Percentiles rank a stretch among this genome's conserved stretches.
These are phyloP conservation scores for Sistotremastrum niveocremeum DNA, from an alignment of 768 basidiomycete species.

Conservation along the genomic window DNA sequence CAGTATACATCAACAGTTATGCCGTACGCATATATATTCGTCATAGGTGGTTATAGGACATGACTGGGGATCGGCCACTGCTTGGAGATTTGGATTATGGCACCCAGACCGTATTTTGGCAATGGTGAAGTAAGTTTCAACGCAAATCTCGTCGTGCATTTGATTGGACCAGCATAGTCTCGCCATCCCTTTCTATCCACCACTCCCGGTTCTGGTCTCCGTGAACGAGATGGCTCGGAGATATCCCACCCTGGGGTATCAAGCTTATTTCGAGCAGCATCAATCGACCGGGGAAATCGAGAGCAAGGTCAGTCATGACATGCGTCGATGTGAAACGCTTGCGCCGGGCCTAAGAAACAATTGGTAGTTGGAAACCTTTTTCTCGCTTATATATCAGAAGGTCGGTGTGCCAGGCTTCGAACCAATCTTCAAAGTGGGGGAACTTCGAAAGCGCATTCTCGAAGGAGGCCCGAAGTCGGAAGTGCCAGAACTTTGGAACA, in stretches of 20 bases:
- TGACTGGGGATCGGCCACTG: slow-evolving; percentile 65
- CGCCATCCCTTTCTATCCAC: slow-evolving; percentile 55
- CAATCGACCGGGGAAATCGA: slow-evolving; percentile 43
- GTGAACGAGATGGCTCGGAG: slow-evolving; percentile 36
- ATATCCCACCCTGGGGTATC: slow-evolving; percentile 52
- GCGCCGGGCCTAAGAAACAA: too few relatives aligned
- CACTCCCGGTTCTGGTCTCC: slow-evolving; percentile 32
- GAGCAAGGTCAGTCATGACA: slow-evolving; percentile 28
- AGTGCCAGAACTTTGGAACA: too few relatives aligned
- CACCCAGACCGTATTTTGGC: slow-evolving; percentile 48
- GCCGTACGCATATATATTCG: neutral
- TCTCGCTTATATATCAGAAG: too few relatives aligned
- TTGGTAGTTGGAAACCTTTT: too few relatives aligned
- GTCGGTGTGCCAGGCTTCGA: too few relatives aligned
- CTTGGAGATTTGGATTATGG: slow-evolving; percentile 58
- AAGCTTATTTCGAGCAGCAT: slow-evolving; percentile 47
- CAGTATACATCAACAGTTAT: slow-evolving; percentile 13
- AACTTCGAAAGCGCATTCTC: too few relatives aligned
- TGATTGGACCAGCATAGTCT: slow-evolving; percentile 21
- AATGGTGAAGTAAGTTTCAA: slow-evolving; percentile 39
- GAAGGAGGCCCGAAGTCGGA: neutral
- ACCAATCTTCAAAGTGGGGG: too few relatives aligned
- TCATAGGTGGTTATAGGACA: slow-evolving; percentile 55
- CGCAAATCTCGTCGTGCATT: neutral
- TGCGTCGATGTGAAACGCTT: too few relatives aligned